A percentile compares a stretch with the other conserved stretches of the same genome.
These are phyloP conservation scores for Glaciozyma antarctica DNA, from an alignment of 768 basidiomycete genomes.

Conservation along the genomic window DNA sequence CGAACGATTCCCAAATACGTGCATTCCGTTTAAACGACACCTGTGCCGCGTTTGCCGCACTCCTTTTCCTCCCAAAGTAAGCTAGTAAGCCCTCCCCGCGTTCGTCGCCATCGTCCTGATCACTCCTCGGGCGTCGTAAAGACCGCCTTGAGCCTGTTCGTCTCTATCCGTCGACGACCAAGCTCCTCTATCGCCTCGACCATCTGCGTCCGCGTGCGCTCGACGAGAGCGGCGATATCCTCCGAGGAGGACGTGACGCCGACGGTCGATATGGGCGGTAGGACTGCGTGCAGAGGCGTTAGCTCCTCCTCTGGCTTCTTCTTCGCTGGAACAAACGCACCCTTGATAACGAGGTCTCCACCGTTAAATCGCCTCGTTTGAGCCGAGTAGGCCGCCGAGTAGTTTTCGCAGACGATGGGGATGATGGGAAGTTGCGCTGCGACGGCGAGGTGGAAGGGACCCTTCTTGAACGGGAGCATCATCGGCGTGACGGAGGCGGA, in stretches of 20 bases:
- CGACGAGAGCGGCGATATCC: conserved; percentile 60
- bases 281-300: conserved; percentile 48
- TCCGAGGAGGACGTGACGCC: conserved; percentile 51
- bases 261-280: conserved; percentile 75
- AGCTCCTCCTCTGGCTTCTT: too few species aligned
- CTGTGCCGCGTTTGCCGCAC: too few species aligned
- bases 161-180: conserved; percentile 12
- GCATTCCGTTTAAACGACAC: background rate
- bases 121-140: background rate
- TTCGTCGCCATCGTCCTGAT: background rate
- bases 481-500: conserved; percentile 56
- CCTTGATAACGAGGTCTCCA: conserved; percentile 70
- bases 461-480: conserved; percentile 88
- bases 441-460: conserved; percentile 91
- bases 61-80: too few species aligned
- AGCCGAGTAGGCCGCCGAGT: conserved; percentile 63
- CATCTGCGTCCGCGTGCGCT: conserved; percentile 69
- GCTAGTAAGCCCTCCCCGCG: background rate
- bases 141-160: background rate
- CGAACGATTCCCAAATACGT: background rate
- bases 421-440: conserved; percentile 82
- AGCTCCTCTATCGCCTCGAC: conserved; percentile 65
- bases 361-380: conserved; percentile 47
- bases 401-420: conserved; percentile 88
- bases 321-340: conserved; percentile 44